phyloP scores from a whole-genome alignment of 441 rosid genomes.

The Bocquillonia castaneifolia region DNA sequence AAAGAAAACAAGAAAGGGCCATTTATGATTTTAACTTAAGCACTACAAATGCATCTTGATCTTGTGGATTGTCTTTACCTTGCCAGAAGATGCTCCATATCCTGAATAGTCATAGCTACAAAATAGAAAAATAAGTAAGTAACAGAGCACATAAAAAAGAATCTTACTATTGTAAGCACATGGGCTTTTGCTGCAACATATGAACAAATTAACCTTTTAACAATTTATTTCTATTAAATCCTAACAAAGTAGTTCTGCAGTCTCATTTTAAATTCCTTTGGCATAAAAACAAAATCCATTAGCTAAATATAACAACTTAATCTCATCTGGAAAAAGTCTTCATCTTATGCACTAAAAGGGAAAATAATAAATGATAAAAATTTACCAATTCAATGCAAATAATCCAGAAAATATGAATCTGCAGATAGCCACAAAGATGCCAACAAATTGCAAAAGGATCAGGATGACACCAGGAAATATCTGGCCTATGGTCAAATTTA shows the following conservation, averaged over 20 bases:
- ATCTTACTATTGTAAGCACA: background rate
- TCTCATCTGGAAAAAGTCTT: background rate
- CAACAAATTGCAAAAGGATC: background rate
- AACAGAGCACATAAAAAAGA: background rate
- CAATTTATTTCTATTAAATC: background rate
- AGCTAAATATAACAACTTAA: background rate
- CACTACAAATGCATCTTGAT: background rate
- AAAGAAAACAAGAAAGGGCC: background rate
- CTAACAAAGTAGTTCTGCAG: background rate
- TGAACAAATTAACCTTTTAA: background rate
- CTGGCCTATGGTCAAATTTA: background rate
- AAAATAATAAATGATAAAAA: background rate
- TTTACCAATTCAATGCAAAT: background rate
- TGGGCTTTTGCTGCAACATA: background rate
- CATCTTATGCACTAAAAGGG: background rate
- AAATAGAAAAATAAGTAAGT: constrained; percentile 13
- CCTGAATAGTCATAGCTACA: constrained; percentile 96
- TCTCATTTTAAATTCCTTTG: no score
- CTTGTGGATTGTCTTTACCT: constrained; percentile 42
- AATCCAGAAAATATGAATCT: background rate
- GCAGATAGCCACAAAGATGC: constrained; percentile 6
- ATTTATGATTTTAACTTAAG: background rate
- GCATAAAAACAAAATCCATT: background rate
- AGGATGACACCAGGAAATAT: background rate
- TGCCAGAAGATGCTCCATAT: constrained; percentile 92